Evolutionary conservation across 495 filamentous ascomycete species (phyloP).

Genomic region (Xylaria sp.): DNA sequence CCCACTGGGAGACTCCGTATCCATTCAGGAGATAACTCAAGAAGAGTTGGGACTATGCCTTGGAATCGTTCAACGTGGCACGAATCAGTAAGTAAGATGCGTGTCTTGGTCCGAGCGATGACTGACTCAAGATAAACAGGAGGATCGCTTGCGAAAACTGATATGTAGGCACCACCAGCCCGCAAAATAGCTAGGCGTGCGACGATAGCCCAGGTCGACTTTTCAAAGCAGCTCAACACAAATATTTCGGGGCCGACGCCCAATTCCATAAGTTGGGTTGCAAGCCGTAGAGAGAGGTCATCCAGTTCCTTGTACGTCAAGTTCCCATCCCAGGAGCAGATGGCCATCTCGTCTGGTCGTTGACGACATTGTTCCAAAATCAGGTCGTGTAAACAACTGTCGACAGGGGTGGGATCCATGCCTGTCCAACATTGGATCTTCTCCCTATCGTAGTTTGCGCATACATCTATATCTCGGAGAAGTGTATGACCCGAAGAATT

Average conservation of each 20-base stretch:
- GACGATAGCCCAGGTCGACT: constrained; percentile 52
- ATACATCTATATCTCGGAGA: constrained; percentile 17
- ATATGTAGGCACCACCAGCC: constrained; percentile 46
- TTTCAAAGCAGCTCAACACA: constrained; percentile 63
- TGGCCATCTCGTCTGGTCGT: constrained; percentile 35
- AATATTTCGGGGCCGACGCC: constrained; percentile 58
- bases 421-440: constrained; percentile 16
- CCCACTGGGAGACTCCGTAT: constrained; percentile 7
- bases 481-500: background rate
- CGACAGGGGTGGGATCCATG: constrained; percentile 5
- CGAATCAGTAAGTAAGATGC: constrained; percentile 16
- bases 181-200: constrained; percentile 47
- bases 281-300: constrained; percentile 41
- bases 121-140: constrained; percentile 25
- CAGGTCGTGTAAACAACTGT: constrained; percentile 22
- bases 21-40: constrained; percentile 21
- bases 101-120: constrained; percentile 19
- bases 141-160: constrained; percentile 36
- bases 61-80: constrained; percentile 12
- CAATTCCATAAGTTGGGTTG: constrained; percentile 30
- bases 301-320: constrained; percentile 47
- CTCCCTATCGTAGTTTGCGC: constrained; percentile 9
- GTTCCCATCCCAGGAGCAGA: constrained; percentile 42
- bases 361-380: constrained; percentile 13
- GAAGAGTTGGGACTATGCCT: constrained; percentile 25